Evolutionary conservation across 768 basidiomycete genomes (phyloP).

Genomic region (Tulasnella sp.): DNA sequence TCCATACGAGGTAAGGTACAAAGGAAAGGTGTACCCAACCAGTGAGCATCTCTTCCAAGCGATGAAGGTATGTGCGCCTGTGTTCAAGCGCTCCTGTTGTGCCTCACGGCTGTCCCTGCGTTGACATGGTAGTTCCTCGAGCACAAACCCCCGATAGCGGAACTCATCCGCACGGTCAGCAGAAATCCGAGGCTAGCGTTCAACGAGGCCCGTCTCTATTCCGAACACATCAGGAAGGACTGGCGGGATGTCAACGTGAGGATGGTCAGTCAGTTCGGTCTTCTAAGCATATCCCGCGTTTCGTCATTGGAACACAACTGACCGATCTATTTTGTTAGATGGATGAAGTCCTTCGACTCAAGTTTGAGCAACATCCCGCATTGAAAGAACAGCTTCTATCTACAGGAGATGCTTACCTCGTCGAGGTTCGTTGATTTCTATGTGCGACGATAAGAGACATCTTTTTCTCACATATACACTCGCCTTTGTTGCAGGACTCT

Average conservation of each 20-base stretch:
- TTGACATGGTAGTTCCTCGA: slow-evolving; percentile 1
- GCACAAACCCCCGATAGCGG: not conserved
- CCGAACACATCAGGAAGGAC: not conserved
- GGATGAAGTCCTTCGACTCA: slow-evolving; percentile 10
- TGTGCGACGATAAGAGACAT: no score
- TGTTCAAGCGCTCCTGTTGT: no score
- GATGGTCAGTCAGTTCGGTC: not conserved
- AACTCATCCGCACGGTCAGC: not conserved
- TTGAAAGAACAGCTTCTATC: not conserved
- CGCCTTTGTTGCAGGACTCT: not conserved
- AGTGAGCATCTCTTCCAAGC: slow-evolving; percentile 4
- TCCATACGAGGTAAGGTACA: not conserved
- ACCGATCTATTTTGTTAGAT: not conserved
- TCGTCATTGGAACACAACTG: not conserved
- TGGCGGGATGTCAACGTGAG: slow-evolving; percentile 1
- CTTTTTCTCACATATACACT: no score
- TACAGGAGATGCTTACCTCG: slow-evolving; percentile 4
- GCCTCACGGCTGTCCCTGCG: no score
- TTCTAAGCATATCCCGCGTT: not conserved
- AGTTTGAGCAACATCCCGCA: slow-evolving; percentile 1
- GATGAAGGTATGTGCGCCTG: slow-evolving; percentile 7
- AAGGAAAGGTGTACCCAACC: not conserved
- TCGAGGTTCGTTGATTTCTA: slow-evolving; percentile 4
- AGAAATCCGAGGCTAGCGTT: not conserved
- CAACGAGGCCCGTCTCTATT: not conserved